phyloP scores from a whole-genome alignment of 1,139 yeast species.

The Sugiyamaella paludigena region DNA sequence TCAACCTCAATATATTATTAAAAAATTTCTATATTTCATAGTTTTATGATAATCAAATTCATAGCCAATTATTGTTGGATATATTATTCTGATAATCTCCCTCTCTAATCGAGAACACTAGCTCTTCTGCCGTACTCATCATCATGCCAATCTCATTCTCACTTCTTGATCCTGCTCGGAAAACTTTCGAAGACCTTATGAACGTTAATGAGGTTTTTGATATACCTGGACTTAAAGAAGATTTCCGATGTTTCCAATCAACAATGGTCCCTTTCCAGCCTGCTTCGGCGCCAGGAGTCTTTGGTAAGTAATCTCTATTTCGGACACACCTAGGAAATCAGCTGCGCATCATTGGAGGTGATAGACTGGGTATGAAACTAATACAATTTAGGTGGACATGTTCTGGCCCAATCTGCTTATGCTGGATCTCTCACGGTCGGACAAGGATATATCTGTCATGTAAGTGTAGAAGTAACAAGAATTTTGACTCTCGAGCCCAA shows the following conservation, averaged over 20 bases:
- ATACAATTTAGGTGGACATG: constrained; percentile 33
- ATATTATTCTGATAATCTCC: no score
- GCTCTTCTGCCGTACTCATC: no score
- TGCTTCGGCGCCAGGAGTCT: constrained; percentile 31
- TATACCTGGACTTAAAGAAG: constrained; percentile 16
- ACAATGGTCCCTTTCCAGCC: constrained; percentile 30
- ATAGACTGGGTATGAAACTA: no score
- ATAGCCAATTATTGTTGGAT: no score
- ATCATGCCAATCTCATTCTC: constrained; percentile 14
- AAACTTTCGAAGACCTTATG: constrained; percentile 31
- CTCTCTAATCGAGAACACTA: no score
- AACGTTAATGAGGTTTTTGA: constrained; percentile 22
- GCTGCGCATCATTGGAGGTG: no score
- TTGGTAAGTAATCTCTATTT: constrained; percentile 23
- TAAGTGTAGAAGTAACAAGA: constrained; percentile 11
- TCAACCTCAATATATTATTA: no score
- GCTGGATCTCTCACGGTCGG: constrained; percentile 33
- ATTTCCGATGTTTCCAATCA: constrained; percentile 27
- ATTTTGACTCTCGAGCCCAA: no score
- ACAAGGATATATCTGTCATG: constrained; percentile 27
- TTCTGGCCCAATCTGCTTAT: constrained; percentile 32
- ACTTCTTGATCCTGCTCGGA: constrained; percentile 23
- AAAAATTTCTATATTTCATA: no score
- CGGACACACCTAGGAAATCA: no score
- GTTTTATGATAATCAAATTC: no score